These are phyloP conservation scores for Aleurites moluccanus DNA, from an alignment of 441 rosid genomes.

Conservation along the genomic window DNA sequence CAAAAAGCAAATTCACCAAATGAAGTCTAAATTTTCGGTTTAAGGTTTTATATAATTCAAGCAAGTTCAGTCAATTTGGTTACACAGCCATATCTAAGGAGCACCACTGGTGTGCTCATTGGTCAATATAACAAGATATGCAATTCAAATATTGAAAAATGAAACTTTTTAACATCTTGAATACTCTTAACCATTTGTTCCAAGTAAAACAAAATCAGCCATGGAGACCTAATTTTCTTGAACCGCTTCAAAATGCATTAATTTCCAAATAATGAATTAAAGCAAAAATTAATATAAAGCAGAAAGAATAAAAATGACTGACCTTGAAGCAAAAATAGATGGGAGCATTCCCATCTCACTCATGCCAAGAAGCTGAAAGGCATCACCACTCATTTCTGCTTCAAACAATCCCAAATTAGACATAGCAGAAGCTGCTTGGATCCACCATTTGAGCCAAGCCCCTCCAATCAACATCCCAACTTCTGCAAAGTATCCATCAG, in stretches of 20 bases:
- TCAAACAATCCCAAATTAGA: constrained; percentile 90
- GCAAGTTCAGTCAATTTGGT: constrained; percentile 2
- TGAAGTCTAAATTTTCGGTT: not conserved
- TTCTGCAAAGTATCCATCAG: constrained; percentile 92
- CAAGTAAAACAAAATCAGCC: not conserved
- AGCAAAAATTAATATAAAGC: not conserved
- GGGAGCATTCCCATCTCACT: constrained; percentile 90
- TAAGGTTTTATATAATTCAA: not conserved
- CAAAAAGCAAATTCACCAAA: too few relatives aligned
- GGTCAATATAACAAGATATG: not conserved
- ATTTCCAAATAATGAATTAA: not conserved
- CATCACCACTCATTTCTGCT: constrained; percentile 96
- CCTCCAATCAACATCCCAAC: constrained; percentile 89
- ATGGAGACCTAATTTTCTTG: not conserved
- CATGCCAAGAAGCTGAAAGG: constrained; percentile 96
- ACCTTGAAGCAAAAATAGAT: constrained; percentile 66
- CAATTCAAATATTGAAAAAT: not conserved
- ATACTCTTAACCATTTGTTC: not conserved
- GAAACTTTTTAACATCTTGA: too few relatives aligned
- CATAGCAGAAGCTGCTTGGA: constrained; percentile 93
- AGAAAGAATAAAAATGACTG: constrained; percentile 13
- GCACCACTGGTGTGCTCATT: not conserved
- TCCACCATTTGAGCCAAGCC: constrained; percentile 84
- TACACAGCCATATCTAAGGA: not conserved
- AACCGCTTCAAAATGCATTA: constrained; percentile 7